These are phyloP conservation scores for Solanum habrochaites DNA, from an alignment of 257 asterid genomes.

Conservation along the genomic window DNA sequence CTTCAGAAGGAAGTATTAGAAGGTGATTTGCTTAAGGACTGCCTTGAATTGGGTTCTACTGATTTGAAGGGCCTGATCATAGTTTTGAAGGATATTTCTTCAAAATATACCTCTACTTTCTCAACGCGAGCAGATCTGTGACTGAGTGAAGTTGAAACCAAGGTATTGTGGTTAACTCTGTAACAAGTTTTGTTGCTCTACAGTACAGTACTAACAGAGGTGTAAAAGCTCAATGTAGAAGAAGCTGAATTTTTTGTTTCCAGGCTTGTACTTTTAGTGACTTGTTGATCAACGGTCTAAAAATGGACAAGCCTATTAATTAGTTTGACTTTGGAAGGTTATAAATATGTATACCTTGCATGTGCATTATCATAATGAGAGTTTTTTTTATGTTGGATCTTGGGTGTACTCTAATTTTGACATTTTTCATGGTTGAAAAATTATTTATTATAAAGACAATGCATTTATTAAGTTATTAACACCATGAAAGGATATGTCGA, in stretches of 20 bases:
- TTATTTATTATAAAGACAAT: not conserved
- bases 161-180: not conserved
- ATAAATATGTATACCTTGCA: not conserved
- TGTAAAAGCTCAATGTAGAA: not conserved
- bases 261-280: not conserved
- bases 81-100: slow-evolving; percentile 42
- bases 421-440: not conserved
- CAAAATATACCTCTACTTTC: slow-evolving; percentile 29
- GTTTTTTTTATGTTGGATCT: not conserved
- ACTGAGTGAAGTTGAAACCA: not conserved
- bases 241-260: not conserved
- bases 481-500: not conserved
- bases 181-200: not conserved
- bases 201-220: not conserved
- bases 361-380: not conserved
- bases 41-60: slow-evolving; percentile 55
- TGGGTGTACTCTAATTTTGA: not conserved
- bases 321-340: not conserved
- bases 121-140: slow-evolving; percentile 36
- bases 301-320: not conserved
- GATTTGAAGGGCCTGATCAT: slow-evolving; percentile 51
- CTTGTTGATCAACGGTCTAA: not conserved
- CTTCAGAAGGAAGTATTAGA: slow-evolving; percentile 53
- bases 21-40: slow-evolving; percentile 64
- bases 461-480: not conserved